phyloP scores from a whole-genome alignment of 371 early-diverging fungal genomes.

The Mortierella sp. region DNA sequence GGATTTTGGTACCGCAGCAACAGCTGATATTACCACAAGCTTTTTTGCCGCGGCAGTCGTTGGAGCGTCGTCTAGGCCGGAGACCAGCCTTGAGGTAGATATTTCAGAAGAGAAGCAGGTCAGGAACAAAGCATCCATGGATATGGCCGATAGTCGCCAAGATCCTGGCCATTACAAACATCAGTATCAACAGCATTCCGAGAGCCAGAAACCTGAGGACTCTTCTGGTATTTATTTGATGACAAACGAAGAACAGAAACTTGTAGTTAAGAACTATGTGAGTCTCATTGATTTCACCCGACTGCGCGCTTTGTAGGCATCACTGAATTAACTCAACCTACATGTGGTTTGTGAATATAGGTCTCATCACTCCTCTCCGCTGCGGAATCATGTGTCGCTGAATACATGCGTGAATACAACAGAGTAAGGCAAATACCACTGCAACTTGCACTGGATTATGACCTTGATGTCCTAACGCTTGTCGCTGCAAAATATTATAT shows the following conservation, averaged over 20 bases:
- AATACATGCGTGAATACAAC: slow-evolving; percentile 27
- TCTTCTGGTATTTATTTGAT: background rate
- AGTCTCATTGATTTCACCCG: background rate
- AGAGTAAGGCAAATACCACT: slow-evolving; percentile 20
- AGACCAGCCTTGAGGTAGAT: background rate
- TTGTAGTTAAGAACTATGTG: slow-evolving; percentile 26
- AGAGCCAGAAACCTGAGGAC: background rate
- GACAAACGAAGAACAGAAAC: slow-evolving; percentile 13
- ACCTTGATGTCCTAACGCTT: background rate
- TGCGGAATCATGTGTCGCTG: slow-evolving; percentile 21
- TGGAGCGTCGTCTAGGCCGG: background rate
- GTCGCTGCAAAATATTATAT: background rate
- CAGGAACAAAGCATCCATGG: slow-evolving; percentile 16
- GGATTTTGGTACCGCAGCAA: background rate
- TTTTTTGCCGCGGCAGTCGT: background rate
- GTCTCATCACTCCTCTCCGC: slow-evolving; percentile 4
- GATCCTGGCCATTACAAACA: slow-evolving; percentile 9
- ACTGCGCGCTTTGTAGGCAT: background rate
- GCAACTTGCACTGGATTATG: background rate
- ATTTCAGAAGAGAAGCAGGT: background rate
- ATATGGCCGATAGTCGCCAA: background rate
- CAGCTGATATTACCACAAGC: too few relatives aligned
- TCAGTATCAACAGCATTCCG: slow-evolving; percentile 14
- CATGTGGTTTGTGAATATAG: slow-evolving; percentile 11
- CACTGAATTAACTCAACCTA: background rate